phyloP scores from a whole-genome alignment of 2,329 filamentous ascomycete genomes.

The Cordyceps pruinosa region DNA sequence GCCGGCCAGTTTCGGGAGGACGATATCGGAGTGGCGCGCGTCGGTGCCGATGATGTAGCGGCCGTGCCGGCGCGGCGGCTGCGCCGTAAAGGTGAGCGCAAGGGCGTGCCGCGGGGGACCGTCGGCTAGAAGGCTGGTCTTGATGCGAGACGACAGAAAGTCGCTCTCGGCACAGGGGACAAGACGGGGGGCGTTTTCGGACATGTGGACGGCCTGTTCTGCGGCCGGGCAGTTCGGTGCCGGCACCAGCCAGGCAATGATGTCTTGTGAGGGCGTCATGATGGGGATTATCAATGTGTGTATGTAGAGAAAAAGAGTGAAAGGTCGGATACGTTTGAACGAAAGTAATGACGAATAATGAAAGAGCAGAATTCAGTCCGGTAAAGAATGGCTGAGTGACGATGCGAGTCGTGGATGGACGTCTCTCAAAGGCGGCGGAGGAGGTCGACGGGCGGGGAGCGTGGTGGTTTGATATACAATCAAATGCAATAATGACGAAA shows the following conservation, averaged over 20 bases:
- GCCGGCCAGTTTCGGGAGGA: constrained; percentile 28
- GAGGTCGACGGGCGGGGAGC: neutral
- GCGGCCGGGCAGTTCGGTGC: constrained; percentile 27
- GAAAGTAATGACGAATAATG: neutral
- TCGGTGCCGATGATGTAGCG: constrained; percentile 35
- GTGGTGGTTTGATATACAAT: neutral
- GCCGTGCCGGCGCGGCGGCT: constrained; percentile 26
- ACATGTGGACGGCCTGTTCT: constrained; percentile 26
- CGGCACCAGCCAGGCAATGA: constrained; percentile 35
- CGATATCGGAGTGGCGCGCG: constrained; percentile 28
- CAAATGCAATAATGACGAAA: neutral
- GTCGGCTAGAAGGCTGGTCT: constrained; percentile 18
- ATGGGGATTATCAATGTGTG: neutral
- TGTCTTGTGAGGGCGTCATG: constrained; percentile 20
- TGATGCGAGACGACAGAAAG: constrained; percentile 24
- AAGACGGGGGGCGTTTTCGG: constrained; percentile 25
- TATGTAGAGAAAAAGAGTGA: neutral
- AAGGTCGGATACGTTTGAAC: neutral
- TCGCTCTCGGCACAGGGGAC: constrained; percentile 20
- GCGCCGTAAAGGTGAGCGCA: constrained; percentile 28
- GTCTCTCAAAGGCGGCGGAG: constrained; percentile 3
- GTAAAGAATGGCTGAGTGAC: constrained; percentile 10
- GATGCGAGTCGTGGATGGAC: neutral
- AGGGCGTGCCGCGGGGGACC: constrained; percentile 24
- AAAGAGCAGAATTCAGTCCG: neutral